phyloP scores from a whole-genome alignment of 306 rosid genomes.

The Acacia confusa region DNA sequence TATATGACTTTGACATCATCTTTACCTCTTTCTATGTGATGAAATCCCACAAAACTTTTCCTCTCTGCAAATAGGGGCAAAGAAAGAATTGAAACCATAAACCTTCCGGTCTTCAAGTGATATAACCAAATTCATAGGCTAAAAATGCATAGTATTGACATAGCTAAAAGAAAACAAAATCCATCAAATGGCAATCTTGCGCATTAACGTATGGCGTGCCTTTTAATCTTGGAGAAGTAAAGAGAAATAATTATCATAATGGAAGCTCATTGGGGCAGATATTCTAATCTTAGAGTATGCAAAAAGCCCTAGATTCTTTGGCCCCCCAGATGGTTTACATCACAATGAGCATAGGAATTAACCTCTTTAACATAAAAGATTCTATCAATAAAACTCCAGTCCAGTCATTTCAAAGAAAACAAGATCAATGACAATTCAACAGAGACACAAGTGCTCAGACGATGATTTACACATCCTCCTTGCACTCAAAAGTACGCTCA shows the following conservation, averaged over 20 bases:
- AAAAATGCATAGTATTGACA: conserved; percentile 18
- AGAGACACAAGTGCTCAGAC: conserved; percentile 16
- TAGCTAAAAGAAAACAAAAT: conserved; percentile 3
- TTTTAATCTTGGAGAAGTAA: background rate
- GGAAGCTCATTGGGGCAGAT: conserved; percentile 22
- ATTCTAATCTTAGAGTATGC: conserved; percentile 41
- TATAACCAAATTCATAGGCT: conserved; percentile 26
- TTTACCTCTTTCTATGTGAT: conserved; percentile 35
- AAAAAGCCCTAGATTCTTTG: conserved; percentile 50
- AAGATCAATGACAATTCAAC: conserved; percentile 30
- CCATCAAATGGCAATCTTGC: conserved; percentile 26
- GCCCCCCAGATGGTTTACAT: conserved; percentile 29
- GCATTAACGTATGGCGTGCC: conserved; percentile 17
- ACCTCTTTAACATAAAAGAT: conserved; percentile 19
- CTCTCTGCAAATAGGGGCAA: conserved; percentile 29
- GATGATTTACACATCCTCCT: background rate
- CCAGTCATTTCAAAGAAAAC: conserved; percentile 12
- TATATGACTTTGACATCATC: conserved; percentile 76
- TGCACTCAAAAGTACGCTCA: conserved; percentile 1
- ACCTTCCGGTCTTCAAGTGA: background rate
- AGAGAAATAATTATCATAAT: conserved; percentile 26
- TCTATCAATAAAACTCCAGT: conserved; percentile 12
- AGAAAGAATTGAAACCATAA: conserved; percentile 10
- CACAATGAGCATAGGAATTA: conserved; percentile 34
- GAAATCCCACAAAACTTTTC: conserved; percentile 35